phyloP scores from a whole-genome alignment of 2,329 filamentous ascomycete species.

The Botryotinia globosa region DNA sequence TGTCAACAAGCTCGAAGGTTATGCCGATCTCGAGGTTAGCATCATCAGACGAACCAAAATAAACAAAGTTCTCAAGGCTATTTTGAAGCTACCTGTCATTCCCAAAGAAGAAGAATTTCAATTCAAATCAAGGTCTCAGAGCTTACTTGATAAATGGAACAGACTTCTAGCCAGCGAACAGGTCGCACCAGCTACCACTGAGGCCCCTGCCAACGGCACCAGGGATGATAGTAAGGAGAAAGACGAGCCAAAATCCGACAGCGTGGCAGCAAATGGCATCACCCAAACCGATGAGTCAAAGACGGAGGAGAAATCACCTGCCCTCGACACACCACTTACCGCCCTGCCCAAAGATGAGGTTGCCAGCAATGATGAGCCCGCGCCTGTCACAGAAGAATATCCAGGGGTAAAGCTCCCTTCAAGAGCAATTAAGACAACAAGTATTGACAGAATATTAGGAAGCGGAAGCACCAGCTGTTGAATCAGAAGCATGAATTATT shows the following conservation, averaged over 20 bases:
- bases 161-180: conserved; percentile 67
- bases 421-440: not conserved
- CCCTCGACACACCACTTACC: conserved; percentile 36
- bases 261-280: conserved; percentile 36
- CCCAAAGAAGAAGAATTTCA: conserved; percentile 84
- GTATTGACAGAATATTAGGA: conserved; percentile 26
- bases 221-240: conserved; percentile 43
- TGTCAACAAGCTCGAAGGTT: conserved; percentile 76
- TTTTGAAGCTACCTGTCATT: conserved; percentile 78
- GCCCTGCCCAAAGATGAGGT: conserved; percentile 32
- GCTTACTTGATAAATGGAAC: conserved; percentile 85
- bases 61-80: conserved; percentile 95
- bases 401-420: conserved; percentile 24
- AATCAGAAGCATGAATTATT: conserved; percentile 22
- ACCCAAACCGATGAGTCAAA: conserved; percentile 39
- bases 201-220: conserved; percentile 35
- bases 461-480: conserved; percentile 27
- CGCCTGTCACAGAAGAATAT: conserved; percentile 25
- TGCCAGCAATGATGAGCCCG: conserved; percentile 34
- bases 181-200: conserved; percentile 40
- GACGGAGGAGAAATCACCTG: conserved; percentile 42
- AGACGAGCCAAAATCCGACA: conserved; percentile 32
- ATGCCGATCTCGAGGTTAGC: conserved; percentile 77
- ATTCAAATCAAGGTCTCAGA: conserved; percentile 81
- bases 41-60: conserved; percentile 94